Conservation (phyloP, 1,284 basidiomycete genomes). For the Irpex rosettiformis region DNA sequence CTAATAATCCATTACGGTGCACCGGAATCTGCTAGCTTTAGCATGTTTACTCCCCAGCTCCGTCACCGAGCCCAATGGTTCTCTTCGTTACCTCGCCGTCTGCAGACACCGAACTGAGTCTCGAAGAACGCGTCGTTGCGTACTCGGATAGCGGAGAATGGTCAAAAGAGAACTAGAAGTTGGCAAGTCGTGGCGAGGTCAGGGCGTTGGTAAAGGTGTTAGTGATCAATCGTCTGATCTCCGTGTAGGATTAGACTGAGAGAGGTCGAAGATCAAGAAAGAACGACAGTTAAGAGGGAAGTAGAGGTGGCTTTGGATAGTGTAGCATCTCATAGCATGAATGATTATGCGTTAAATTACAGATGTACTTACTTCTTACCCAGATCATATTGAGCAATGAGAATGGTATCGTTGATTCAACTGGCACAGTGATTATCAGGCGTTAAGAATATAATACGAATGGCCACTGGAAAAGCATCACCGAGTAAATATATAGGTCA, state of each 20-base stretch:
- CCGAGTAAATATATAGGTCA: no score
- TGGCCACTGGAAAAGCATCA: no score
- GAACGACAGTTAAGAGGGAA: slow-evolving; percentile 35
- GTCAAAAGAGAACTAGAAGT: slow-evolving; percentile 15
- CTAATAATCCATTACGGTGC: not conserved
- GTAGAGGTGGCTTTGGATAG: slow-evolving; percentile 42
- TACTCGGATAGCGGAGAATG: slow-evolving; percentile 13
- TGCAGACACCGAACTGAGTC: slow-evolving; percentile 15
- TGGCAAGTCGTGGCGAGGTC: slow-evolving; percentile 13
- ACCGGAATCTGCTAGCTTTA: not conserved
- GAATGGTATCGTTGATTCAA: no score
- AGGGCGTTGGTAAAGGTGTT: slow-evolving; percentile 15
- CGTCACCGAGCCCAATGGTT: slow-evolving; percentile 16
- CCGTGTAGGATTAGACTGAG: slow-evolving; percentile 3
- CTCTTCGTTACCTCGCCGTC: slow-evolving; percentile 10
- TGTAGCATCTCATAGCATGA: slow-evolving; percentile 47
- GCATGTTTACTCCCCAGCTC: slow-evolving; percentile 9
- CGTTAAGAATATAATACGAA: no score
- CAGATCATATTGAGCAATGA: no score
- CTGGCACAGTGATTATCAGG: no score
- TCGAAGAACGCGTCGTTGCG: slow-evolving; percentile 15
- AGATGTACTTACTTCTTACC: no score
- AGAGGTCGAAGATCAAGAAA: slow-evolving; percentile 34
- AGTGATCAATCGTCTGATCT: not conserved
- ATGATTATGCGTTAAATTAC: no score